Evolutionary conservation across 2,329 filamentous ascomycete species (phyloP), one percentile per base, ranked within the genome.

Genomic region (Aspergillus fischeri): DNA sequence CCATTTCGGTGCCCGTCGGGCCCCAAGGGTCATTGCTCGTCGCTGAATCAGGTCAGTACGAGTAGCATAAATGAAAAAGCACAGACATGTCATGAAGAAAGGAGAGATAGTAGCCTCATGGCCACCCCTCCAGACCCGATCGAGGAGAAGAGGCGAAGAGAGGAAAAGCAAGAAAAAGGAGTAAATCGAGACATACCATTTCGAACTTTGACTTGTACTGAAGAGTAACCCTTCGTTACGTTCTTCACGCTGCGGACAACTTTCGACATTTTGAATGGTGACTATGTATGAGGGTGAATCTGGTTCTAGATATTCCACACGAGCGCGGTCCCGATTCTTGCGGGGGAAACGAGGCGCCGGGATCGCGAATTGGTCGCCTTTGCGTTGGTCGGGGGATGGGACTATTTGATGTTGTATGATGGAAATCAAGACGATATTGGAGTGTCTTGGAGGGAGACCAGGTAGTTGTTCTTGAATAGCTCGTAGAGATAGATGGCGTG

Each of bases 21-120:
- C 94, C 94, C 94, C 94, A 99, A 79, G 92, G 91, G 73, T 97
- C 94, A 75, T 99, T 99, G 79, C 92, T 97, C 61, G 94, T 99
- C 62, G 94, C 94, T 97, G 73, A 59, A 65, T n/a, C 28, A 51
- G 57, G 25, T 55, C 35, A 57, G 48, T 45, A 49, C 51, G 54
- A 21, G 53, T 27, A 24, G 25, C 29, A 14, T n/a, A 32, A 29
- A 48, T n/a, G 38, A 14, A 24, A 42, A 38, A 28, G 48, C 10
- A 32, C 20, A 53, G 24, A 25, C 25, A 29, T 27, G 29, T 2
- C 32, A 61, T 38, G 55, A 51, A 57, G 50, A 41, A 21, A 9
- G 17, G 50, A 32, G 42, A 41, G 53, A 57, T 49, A 25, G 21
- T 29, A 38, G 53, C 49, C 47, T 47, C 52, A 35, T 38, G 27